Percentiles rank a stretch among this genome's conserved stretches.
These are phyloP conservation scores for Plasmodium fragile DNA, from an alignment of 169 alveolate species.

Conservation along the genomic window DNA sequence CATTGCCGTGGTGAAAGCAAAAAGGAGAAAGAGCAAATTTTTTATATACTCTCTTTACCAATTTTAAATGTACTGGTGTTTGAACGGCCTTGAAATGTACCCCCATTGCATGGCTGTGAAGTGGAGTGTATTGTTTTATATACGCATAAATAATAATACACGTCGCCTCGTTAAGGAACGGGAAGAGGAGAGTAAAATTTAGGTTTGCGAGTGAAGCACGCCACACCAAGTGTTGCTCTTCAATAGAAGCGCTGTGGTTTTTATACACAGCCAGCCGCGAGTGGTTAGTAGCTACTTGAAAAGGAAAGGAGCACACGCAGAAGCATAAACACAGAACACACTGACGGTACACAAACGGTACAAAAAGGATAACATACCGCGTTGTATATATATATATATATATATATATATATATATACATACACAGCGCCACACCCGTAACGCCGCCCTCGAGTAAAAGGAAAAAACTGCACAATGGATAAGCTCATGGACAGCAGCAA, in stretches of 20 bases:
- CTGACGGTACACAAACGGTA: background rate
- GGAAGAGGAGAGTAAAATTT: background rate
- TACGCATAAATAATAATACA: background rate
- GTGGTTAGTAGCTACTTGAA: background rate
- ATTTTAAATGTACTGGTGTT: too few relatives aligned
- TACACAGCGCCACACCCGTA: background rate
- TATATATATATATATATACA: too few relatives aligned
- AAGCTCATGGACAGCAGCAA: slow-evolving; percentile 17
- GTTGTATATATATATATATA: too few relatives aligned
- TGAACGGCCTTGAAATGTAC: background rate
- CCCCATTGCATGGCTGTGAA: background rate
- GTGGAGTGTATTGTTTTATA: background rate
- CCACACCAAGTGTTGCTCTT: background rate
- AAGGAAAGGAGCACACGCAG: background rate
- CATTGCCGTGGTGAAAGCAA: background rate
- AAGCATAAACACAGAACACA: background rate
- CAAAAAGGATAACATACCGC: too few relatives aligned
- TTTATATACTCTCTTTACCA: background rate
- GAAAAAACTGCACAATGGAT: slow-evolving; percentile 8
- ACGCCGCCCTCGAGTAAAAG: background rate
- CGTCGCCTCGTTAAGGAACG: background rate
- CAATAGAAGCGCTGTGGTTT: background rate
- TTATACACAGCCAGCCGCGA: background rate
- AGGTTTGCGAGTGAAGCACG: background rate
- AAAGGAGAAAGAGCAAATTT: background rate